Evolutionary conservation across 768 basidiomycete species (phyloP).

Genomic region (Sporobolomyces pararoseus): DNA sequence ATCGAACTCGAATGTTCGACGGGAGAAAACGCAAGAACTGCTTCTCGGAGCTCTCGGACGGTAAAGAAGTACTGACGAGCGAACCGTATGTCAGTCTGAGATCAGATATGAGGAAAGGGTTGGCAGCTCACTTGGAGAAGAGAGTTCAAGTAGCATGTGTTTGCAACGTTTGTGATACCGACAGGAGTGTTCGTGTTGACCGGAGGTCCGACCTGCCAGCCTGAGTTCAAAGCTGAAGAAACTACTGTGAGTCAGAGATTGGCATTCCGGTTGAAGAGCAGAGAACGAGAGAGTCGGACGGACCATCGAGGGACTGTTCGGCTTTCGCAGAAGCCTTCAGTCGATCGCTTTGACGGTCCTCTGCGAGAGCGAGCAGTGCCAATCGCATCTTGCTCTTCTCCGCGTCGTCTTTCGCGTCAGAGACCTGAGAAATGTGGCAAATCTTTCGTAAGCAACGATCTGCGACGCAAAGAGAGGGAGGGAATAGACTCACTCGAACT

Average conservation of each 20-base stretch:
- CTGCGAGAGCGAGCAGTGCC: slow-evolving; percentile 59
- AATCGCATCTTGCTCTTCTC: slow-evolving; percentile 55
- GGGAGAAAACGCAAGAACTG: slow-evolving; percentile 58
- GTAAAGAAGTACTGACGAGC: slow-evolving; percentile 80
- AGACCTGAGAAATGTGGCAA: not conserved
- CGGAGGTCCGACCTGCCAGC: slow-evolving; percentile 2
- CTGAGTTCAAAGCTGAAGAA: slow-evolving; percentile 58
- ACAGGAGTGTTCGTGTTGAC: slow-evolving; percentile 65
- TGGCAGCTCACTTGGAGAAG: slow-evolving; percentile 68
- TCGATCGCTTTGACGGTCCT: slow-evolving; percentile 67
- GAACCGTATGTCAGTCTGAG: not conserved
- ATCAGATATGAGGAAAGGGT: not conserved
- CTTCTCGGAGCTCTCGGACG: slow-evolving; percentile 80
- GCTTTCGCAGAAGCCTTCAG: slow-evolving; percentile 63
- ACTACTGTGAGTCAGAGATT: slow-evolving; percentile 62
- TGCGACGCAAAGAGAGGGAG: not conserved
- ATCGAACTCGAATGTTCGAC: not conserved
- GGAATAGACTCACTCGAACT: slow-evolving; percentile 58
- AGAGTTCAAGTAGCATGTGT: slow-evolving; percentile 96
- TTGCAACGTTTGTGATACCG: slow-evolving; percentile 58
- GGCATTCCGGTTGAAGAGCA: not conserved
- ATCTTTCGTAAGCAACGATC: not conserved
- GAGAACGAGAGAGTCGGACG: slow-evolving; percentile 16
- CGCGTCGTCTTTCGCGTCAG: slow-evolving; percentile 12
- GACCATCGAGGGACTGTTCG: slow-evolving; percentile 49